These are phyloP conservation scores for Diacronema lutheri DNA, from an alignment of 78 protist genomes.

Conservation along the genomic window DNA sequence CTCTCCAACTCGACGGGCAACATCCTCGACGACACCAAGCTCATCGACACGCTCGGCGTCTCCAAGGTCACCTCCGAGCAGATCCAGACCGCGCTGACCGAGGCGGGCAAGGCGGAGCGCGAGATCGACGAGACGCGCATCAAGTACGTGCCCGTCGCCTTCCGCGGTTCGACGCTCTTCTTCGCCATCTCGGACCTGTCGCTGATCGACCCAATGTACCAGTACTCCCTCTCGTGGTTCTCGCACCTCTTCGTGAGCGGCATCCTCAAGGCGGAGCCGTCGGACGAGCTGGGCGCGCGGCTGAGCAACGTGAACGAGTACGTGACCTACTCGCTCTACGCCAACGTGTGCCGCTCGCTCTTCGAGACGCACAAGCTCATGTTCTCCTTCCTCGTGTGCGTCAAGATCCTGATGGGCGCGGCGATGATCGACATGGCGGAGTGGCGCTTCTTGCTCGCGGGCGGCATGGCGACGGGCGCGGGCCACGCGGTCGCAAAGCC, in stretches of 20 bases:
- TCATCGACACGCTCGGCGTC: slow-evolving; percentile 72
- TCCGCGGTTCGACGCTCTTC: slow-evolving; percentile 56
- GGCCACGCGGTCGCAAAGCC: no score
- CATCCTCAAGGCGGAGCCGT: slow-evolving; percentile 13
- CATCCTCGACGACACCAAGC: slow-evolving; percentile 80
- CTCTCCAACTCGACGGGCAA: slow-evolving; percentile 57
- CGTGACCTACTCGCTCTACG: slow-evolving; percentile 39
- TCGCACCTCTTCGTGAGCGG: slow-evolving; percentile 32
- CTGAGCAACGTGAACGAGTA: slow-evolving; percentile 26
- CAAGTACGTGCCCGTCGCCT: slow-evolving; percentile 68
- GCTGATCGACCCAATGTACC: slow-evolving; percentile 77
- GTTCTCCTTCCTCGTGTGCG: slow-evolving; percentile 57
- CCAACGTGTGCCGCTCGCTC: slow-evolving; percentile 61
- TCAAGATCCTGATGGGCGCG: slow-evolving; percentile 39
- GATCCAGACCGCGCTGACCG: slow-evolving; percentile 43
- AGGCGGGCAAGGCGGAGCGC: slow-evolving; percentile 64
- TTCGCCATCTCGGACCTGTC: slow-evolving; percentile 64
- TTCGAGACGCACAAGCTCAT: slow-evolving; percentile 61
- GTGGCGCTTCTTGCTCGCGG: slow-evolving; percentile 72
- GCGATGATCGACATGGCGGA: slow-evolving; percentile 25
- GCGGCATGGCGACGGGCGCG: slow-evolving; percentile 60
- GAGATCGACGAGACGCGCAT: slow-evolving; percentile 62
- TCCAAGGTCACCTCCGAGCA: slow-evolving; percentile 66
- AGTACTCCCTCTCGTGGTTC: slow-evolving; percentile 66
- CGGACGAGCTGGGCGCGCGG: slow-evolving; percentile 26